phyloP scores from a whole-genome alignment of 148 eudicot genomes.

The Heliamphora exappendiculata region DNA sequence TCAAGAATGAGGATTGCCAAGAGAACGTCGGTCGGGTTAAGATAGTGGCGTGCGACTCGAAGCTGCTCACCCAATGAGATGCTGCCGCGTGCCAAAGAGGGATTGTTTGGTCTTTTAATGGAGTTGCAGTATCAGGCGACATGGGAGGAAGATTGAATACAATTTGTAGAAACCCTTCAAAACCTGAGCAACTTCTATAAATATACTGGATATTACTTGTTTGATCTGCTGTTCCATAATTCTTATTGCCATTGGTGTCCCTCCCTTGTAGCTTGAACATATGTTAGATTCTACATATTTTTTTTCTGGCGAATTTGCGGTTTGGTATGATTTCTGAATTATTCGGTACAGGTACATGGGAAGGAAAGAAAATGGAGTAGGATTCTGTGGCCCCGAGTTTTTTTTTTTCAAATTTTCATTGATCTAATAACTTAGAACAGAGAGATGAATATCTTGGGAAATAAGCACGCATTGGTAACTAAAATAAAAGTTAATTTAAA shows the following conservation, averaged over 20 bases:
- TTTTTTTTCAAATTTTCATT: too few species aligned
- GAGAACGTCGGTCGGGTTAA: slow-evolving; percentile 67
- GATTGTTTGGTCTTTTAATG: not conserved
- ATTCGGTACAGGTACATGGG: not conserved
- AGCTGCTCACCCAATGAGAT: slow-evolving; percentile 65
- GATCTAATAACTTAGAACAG: too few species aligned
- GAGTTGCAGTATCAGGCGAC: slow-evolving; percentile 1
- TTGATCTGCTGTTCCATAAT: not conserved
- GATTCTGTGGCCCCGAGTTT: too few species aligned
- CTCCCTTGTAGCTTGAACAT: not conserved
- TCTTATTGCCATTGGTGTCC: not conserved
- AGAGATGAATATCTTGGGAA: too few species aligned
- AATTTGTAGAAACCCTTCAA: not conserved
- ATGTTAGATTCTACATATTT: not conserved
- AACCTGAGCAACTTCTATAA: not conserved
- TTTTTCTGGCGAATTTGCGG: not conserved
- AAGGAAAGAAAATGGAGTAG: not conserved
- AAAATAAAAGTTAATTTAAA: too few species aligned
- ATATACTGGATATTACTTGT: not conserved
- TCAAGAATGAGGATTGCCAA: slow-evolving; percentile 60
- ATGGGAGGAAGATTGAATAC: not conserved
- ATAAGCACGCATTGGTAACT: too few species aligned
- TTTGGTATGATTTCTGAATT: not conserved
- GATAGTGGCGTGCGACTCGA: slow-evolving; percentile 95
- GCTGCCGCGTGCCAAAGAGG: not conserved